Evolutionary conservation across 768 basidiomycete genomes (phyloP).

Genomic region (Termitomyces sp.): DNA sequence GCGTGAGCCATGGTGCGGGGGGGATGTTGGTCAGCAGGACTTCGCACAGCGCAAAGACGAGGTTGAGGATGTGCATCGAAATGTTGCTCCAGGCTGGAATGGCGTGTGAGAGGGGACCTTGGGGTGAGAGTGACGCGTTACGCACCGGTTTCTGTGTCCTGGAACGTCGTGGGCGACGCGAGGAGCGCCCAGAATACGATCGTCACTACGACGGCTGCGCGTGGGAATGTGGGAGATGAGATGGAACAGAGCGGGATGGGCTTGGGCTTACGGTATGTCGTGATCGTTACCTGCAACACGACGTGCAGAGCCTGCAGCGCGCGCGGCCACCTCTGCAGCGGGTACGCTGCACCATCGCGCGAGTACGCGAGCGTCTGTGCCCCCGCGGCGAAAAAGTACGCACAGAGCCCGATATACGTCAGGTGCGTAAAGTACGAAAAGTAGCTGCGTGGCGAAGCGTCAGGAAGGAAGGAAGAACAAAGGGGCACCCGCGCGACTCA

Average conservation of each 20-base stretch:
- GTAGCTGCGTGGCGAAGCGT: not conserved
- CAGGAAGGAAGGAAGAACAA: not conserved
- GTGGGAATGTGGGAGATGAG: too few relatives aligned
- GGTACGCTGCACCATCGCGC: constrained; percentile 28
- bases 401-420: constrained; percentile 53
- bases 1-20: constrained; percentile 46
- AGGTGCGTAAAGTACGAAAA: constrained; percentile 45
- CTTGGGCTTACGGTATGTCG: constrained; percentile 57
- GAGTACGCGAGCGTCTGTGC: constrained; percentile 47
- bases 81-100: constrained; percentile 50
- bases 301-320: constrained; percentile 53
- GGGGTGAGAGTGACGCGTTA: too few relatives aligned
- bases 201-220: too few relatives aligned
- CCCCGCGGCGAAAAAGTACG: constrained; percentile 58
- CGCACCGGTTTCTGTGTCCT: too few relatives aligned
- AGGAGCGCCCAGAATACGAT: too few relatives aligned
- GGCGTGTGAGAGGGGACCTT: too few relatives aligned
- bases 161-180: too few relatives aligned
- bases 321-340: constrained; percentile 56
- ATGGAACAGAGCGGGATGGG: too few relatives aligned
- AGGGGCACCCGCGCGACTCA: constrained; percentile 5
- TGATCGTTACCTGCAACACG: constrained; percentile 43
- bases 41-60: constrained; percentile 52
- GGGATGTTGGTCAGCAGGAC: constrained; percentile 47
- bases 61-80: constrained; percentile 59